Percentiles rank a stretch among this genome's conserved stretches.
These are phyloP conservation scores for Pseudoscleropodium purum DNA, from an alignment of 225 moss, liverwort and hornwort genomes.

Conservation along the genomic window DNA sequence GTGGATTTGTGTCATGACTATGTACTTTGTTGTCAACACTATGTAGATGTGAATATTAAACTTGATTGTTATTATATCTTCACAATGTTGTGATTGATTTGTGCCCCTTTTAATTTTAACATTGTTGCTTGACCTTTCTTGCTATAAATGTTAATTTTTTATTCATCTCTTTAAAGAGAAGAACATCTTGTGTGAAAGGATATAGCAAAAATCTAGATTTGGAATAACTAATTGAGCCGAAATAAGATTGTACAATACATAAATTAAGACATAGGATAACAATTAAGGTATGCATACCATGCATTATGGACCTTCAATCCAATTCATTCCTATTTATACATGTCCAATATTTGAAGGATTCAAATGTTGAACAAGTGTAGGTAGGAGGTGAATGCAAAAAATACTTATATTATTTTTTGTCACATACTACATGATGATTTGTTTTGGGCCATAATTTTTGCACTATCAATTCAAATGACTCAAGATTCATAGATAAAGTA, in stretches of 20 bases:
- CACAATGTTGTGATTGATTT: neutral
- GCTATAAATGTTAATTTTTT: neutral
- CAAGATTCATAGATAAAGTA: too few species aligned
- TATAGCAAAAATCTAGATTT: neutral
- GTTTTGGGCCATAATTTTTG: too few species aligned
- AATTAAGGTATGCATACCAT: neutral
- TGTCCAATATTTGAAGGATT: neutral
- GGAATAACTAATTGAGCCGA: neutral
- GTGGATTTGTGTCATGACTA: neutral
- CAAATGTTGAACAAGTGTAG: neutral
- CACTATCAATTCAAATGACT: too few species aligned
- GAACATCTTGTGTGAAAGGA: neutral
- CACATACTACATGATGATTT: too few species aligned
- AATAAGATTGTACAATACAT: neutral
- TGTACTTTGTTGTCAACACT: neutral
- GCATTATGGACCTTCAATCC: too few species aligned
- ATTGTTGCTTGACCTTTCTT: neutral
- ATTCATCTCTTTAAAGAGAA: accelerated
- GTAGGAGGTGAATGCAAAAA: neutral
- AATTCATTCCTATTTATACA: neutral
- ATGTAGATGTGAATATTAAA: neutral
- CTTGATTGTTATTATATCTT: neutral
- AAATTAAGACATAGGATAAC: neutral
- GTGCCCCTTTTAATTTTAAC: neutral
- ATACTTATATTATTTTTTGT: too few species aligned